Evolutionary conservation across 2,329 filamentous ascomycete genomes (phyloP), one percentile per base, ranked within the genome.

Genomic region (Plenodomus lindquistii): DNA sequence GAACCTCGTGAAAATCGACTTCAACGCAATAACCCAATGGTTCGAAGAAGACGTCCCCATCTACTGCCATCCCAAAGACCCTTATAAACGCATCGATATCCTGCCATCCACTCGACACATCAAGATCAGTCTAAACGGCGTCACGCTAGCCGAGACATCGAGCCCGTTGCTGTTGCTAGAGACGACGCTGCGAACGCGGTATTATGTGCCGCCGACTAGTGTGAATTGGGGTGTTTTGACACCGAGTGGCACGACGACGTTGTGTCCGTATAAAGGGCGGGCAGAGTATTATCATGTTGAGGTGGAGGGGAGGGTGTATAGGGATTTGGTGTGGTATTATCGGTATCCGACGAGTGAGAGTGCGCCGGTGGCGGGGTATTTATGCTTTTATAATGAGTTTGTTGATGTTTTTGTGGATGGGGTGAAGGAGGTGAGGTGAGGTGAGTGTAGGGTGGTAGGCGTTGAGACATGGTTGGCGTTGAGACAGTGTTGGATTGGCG

Each of bases 311-410:
- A 66, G 75, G 18, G 62, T 70, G 46, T 69, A 74, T 24, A 72
- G 77, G 53, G 79, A 87, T 58, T 44, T 84, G 2, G 76, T 85
- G 1, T 88, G 85, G 85, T 86, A 80, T 48, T 88, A 88, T 46
- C 71, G 72, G 15, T 75, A 77, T 10, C 83, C 85, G 2, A 82
- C 79, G 0, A 59, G 74, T 0, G 85, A 88, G 67, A 81, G 80
- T 46, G 78, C 76, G 2, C 69, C 67, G 2, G 74, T 88, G 50
- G 79, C 79, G 1, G 83, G 84, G 2, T 63, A 77, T 39, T 39
- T 85, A 43, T 87, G 84, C 60, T 88, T 87, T 50, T 87, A 87
- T 54, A 86, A 87, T 53, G 85, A 88, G 65, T 85, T 84, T 68
- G 82, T 88, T 1, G 82, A 86, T 50, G 77, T 87, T n/a, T 72